Evolutionary conservation across 768 basidiomycete species (phyloP).

Genomic region (Amanita jacksonii): DNA sequence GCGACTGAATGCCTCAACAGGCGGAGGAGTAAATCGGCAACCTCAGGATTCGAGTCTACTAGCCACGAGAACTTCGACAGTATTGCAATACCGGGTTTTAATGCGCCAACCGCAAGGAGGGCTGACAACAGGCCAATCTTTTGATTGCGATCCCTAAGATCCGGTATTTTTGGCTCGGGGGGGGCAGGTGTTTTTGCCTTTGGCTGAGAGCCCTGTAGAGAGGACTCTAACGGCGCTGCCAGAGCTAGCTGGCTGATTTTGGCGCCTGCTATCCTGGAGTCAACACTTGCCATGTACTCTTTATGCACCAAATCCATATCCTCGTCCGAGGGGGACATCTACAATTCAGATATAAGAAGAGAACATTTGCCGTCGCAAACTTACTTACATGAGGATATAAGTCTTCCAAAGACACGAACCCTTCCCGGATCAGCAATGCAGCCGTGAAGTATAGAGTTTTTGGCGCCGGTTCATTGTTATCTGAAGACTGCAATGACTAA

Average conservation of each 20-base stretch:
- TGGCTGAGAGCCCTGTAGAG: conserved; percentile 26
- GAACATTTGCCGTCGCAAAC: too few species aligned
- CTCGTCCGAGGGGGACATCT: conserved; percentile 50
- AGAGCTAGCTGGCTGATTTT: conserved; percentile 72
- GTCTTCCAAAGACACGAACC: conserved; percentile 80
- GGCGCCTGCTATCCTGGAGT: conserved; percentile 56
- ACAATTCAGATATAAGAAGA: conserved; percentile 1
- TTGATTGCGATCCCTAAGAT: conserved; percentile 53
- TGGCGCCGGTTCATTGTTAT: conserved; percentile 52
- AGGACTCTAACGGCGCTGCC: conserved; percentile 71
- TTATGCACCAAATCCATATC: conserved; percentile 62
- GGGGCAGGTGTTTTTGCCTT: conserved; percentile 31
- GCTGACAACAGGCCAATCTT: conserved; percentile 70
- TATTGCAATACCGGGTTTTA: conserved; percentile 69
- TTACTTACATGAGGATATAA: conserved; percentile 81
- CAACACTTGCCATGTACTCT: conserved; percentile 55
- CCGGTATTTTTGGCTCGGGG: conserved; percentile 33
- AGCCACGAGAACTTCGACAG: conserved; percentile 82
- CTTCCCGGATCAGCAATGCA: conserved; percentile 84
- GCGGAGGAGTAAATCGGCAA: conserved; percentile 83
- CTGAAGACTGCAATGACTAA: conserved; percentile 34
- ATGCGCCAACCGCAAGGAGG: conserved; percentile 78
- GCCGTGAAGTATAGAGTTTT: conserved; percentile 72
- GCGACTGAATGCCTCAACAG: conserved; percentile 60
- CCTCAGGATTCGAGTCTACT: conserved; percentile 67